Base-by-base conservation (phyloP, 148 eudicot genomes). In the Beta vulgaris region DNA sequence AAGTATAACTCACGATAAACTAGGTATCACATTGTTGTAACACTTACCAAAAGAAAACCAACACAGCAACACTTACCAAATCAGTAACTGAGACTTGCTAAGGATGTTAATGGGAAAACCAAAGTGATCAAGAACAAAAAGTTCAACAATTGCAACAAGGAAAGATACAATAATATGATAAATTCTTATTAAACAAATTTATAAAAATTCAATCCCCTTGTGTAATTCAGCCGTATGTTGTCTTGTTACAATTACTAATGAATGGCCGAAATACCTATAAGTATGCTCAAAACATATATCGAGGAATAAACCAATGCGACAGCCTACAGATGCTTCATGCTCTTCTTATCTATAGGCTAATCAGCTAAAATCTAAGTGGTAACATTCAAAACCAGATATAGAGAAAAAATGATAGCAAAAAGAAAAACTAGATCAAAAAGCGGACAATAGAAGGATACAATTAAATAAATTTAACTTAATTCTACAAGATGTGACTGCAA, bases 271-370 rank as follows among this genome's bases (percentile, higher is more conserved):
- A 74, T 64, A 59, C 64, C 80, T 78, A 59, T 68, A 55, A 66
- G 15, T 26, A 74, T 28, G 71, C 73, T 70, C 74, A 73, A 84
- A 63, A 72, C 55, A 57, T 53, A 75, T 67, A 76, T 35, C 29
- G 51, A 68, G 77, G 77, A 67, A 64, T 61, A 68, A 60, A 78
- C 60, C 80, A 77, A 75, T 78, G 60, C 72, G 70, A 23, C 66
- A 77, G 80, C 85, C 81, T 72, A 80, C 70, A 74, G 80, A 61
- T 70, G 70, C 32, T 69, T n/a, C n/a, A n/a, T n/a, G n/a, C n/a
- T n/a, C n/a, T 58, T 74, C 76, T 71, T 73, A 55, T 76, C 82
- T 82, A 79, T 76, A 62, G 34, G 58, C 74, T 73, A 49, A 73
- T 77, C 83, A 59, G 79, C 84, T 78, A 77, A 54, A 66, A 62